phyloP scores from a whole-genome alignment of 2,329 filamentous ascomycete genomes.

The Penicillium glabrum region DNA sequence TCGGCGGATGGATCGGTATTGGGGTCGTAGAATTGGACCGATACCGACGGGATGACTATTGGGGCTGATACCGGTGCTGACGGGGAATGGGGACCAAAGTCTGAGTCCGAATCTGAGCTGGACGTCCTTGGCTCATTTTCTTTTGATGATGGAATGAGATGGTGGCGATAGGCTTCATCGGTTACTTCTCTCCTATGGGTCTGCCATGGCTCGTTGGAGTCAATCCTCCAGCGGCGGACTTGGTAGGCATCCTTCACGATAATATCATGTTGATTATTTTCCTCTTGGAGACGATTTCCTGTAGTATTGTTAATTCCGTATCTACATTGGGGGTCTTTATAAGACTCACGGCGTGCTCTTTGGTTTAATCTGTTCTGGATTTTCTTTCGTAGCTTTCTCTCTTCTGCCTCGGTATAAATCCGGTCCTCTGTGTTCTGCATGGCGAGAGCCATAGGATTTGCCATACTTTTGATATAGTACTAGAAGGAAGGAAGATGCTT shows the following conservation, averaged over 20 bases:
- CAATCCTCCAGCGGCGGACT: constrained; percentile 13
- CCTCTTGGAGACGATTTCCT: constrained; percentile 6
- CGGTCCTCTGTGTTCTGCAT: not conserved
- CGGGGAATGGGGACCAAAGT: not conserved
- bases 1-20: constrained; percentile 12
- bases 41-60: not conserved
- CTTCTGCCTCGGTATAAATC: constrained; percentile 26
- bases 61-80: not conserved
- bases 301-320: not conserved
- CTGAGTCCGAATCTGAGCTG: not conserved
- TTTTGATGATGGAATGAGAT: not conserved
- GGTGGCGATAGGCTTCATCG: not conserved
- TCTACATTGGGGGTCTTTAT: not conserved
- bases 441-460: no score
- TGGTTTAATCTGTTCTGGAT: constrained; percentile 17
- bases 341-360: constrained; percentile 14
- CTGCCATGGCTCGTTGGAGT: not conserved
- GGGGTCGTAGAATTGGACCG: not conserved
- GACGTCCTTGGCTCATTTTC: not conserved
- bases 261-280: not conserved
- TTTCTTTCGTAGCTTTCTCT: constrained; percentile 9
- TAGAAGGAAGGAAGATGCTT: not conserved
- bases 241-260: not conserved
- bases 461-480: not conserved
- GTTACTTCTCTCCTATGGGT: not conserved